Evolutionary conservation across 192 early-diverging fungal genomes (phyloP).

Genomic region (Lobosporangium transversale): DNA sequence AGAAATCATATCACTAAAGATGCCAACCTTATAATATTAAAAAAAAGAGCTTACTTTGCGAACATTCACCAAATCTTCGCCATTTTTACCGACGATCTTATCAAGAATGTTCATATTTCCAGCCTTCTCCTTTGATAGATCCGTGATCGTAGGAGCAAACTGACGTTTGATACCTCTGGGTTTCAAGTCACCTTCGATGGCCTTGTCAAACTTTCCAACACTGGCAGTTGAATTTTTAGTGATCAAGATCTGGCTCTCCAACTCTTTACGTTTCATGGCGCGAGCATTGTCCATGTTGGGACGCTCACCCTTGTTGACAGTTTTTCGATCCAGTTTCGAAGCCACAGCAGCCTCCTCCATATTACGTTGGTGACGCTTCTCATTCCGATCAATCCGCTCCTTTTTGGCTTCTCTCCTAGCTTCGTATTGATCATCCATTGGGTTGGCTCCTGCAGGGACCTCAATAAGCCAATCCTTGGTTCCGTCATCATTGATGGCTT

Average conservation of each 20-base stretch:
- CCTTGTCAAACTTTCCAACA: slow-evolving; percentile 91
- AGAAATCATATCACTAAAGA: no score
- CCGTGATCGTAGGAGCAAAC: slow-evolving; percentile 69
- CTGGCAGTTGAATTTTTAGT: slow-evolving; percentile 89
- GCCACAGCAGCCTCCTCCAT: slow-evolving; percentile 77
- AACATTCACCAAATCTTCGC: slow-evolving; percentile 60
- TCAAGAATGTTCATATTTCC: slow-evolving; percentile 74
- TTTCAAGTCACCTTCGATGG: slow-evolving; percentile 83
- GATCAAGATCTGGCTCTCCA: slow-evolving; percentile 77
- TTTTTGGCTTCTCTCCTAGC: slow-evolving; percentile 85
- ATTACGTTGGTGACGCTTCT: slow-evolving; percentile 87
- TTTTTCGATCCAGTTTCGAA: slow-evolving; percentile 59
- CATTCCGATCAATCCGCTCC: slow-evolving; percentile 89
- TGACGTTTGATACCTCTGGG: slow-evolving; percentile 82
- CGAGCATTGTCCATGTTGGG: slow-evolving; percentile 62
- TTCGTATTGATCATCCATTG: slow-evolving; percentile 88
- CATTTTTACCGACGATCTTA: slow-evolving; percentile 69
- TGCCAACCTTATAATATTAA: no score
- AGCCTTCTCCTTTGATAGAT: slow-evolving; percentile 75
- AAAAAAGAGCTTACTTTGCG: slow-evolving; percentile 58
- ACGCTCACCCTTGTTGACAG: slow-evolving; percentile 56
- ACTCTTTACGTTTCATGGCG: slow-evolving; percentile 74
- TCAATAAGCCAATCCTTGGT: slow-evolving; percentile 93
- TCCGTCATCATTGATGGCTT: slow-evolving; percentile 79
- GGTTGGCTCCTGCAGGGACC: slow-evolving; percentile 85